Evolutionary conservation across 2,329 filamentous ascomycete species (phyloP), one percentile per base, ranked within the genome.

Genomic region (Penicillium capsulatum): DNA sequence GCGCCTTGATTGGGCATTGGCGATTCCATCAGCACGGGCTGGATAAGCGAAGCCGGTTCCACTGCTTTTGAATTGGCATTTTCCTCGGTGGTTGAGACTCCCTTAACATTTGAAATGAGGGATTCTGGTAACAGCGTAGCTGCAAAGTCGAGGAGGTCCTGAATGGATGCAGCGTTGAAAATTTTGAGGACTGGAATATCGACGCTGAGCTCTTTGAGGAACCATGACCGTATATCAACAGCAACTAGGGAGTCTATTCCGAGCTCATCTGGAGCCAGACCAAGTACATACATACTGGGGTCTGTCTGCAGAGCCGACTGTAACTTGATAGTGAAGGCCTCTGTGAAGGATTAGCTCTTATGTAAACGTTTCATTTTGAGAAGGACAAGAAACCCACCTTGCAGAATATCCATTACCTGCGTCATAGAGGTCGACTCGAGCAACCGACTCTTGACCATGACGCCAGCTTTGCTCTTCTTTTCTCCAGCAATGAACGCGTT

Each of bases 101-200:
- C 7, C 2, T 19, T 30, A 2, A 49, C 9, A 17, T 47, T 50
- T 2, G 52, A 44, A 14, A 50, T 39, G 14, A 48, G 24, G 2
- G 33, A 29, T 2, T 42, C 38, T 2, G 47, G 39, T 2, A 53
- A 34, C 13, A 40, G 36, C 13, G 38, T 38, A 4, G 36, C 34
- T 2, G 45, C 42, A n/a, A 36, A 42, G 2, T 32, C 38, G 7
- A 53, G 28, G 15, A 56, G 34, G 14, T 56, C 47, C 4, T 34
- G 42, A 24, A 56, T 36, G 0, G 52, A 54, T 3, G 42, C 43
- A 2, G 45, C 50, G 13, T 54, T 50, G 28, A 57, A 48, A 4
- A 59, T 53, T 16, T 56, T 57, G 11, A 59, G 34, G 2, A 58
- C 51, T 2, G 55, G 44, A 16, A 59, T 42, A n/a, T 57, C 49